Evolutionary conservation across 306 rosid species (phyloP).

Genomic region (Acacia confusa): DNA sequence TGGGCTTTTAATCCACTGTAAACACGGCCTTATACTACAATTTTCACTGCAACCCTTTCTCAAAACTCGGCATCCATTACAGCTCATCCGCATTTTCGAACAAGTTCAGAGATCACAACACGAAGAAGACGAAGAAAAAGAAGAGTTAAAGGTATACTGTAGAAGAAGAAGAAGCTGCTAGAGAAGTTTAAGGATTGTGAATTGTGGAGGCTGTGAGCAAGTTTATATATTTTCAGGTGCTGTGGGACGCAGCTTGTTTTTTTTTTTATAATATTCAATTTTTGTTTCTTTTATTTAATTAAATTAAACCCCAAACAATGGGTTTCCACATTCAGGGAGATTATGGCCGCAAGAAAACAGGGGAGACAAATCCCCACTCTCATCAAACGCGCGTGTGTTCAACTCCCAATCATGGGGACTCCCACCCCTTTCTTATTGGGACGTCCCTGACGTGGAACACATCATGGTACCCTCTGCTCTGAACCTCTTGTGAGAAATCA

Average conservation of each 20-base stretch:
- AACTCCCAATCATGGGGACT: conserved; percentile 43
- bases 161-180: neutral
- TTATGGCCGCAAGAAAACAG: conserved; percentile 29
- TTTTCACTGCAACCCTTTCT: conserved; percentile 93
- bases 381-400: conserved; percentile 14
- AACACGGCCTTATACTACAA: conserved; percentile 89
- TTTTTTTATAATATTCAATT: neutral
- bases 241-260: conserved; percentile 54
- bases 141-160: conserved; percentile 21
- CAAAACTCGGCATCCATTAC: conserved; percentile 88
- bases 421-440: conserved; percentile 33
- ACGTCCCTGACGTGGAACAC: conserved; percentile 23
- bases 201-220: neutral
- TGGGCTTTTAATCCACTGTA: conserved; percentile 88
- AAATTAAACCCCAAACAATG: conserved; percentile 39
- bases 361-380: conserved; percentile 9
- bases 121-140: neutral
- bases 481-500: neutral
- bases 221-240: conserved; percentile 39
- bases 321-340: conserved; percentile 70
- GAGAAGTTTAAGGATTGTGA: neutral
- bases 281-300: conserved; percentile 29
- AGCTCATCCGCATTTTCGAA: conserved; percentile 91
- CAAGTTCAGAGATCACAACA: neutral
- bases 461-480: conserved; percentile 2